Percentiles rank a stretch among this genome's conserved stretches.
phyloP scores from a whole-genome alignment of 2,329 filamentous ascomycete species.

The Pseudogymnoascus sp. region DNA sequence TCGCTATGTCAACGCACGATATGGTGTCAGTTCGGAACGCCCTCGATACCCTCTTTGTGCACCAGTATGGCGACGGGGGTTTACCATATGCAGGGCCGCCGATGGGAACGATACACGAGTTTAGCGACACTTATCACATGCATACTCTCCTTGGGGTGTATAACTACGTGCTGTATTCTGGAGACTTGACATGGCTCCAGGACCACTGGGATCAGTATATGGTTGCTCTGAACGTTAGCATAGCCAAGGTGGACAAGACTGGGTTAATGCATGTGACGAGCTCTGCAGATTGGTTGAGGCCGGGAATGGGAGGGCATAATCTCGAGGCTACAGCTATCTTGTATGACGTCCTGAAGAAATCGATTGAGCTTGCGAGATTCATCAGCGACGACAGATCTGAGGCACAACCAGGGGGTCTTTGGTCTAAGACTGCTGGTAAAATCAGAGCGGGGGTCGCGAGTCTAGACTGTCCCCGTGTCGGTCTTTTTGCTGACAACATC shows the following conservation, averaged over 20 bases:
- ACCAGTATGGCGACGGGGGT: conserved; percentile 28
- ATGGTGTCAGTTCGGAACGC: conserved; percentile 42
- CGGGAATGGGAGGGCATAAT: conserved; percentile 24
- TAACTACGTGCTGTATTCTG: conserved; percentile 49
- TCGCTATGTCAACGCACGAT: conserved; percentile 47
- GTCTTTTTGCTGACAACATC: conserved; percentile 14
- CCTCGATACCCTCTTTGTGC: conserved; percentile 38
- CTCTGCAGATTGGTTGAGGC: conserved; percentile 26
- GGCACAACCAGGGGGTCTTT: conserved; percentile 7
- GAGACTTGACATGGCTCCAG: conserved; percentile 40
- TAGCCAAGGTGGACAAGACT: conserved; percentile 28
- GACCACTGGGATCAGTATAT: conserved; percentile 41
- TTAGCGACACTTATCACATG: conserved; percentile 49
- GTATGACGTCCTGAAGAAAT: conserved; percentile 43
- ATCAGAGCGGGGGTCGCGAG: conserved; percentile 20
- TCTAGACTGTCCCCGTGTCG: conserved; percentile 20
- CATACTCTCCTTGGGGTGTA: conserved; percentile 50
- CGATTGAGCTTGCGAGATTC: conserved; percentile 37
- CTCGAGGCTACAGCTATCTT: conserved; percentile 40
- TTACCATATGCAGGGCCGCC: conserved; percentile 44
- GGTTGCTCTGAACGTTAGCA: conserved; percentile 37
- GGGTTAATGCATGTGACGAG: conserved; percentile 43
- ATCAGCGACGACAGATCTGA: conserved; percentile 29
- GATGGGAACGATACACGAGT: conserved; percentile 28
- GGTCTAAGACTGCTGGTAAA: conserved; percentile 14